Evolutionary conservation across 2,329 filamentous ascomycete genomes (phyloP).

Genomic region (Penicillium sp.): DNA sequence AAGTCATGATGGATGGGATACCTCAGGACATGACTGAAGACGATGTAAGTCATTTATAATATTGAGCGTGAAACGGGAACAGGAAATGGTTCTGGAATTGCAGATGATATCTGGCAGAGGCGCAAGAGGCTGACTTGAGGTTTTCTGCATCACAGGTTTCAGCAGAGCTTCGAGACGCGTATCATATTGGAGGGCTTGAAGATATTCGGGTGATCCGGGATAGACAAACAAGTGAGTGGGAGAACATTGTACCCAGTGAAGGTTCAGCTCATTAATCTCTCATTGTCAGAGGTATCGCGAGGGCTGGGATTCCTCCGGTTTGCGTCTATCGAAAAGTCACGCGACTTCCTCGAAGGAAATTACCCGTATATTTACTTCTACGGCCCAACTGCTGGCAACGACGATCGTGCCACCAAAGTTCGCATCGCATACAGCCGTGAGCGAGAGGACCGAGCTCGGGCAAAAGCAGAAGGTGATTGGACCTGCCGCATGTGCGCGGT

Average conservation of each 20-base stretch:
- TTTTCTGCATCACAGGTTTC: slow-evolving; percentile 47
- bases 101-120: neutral
- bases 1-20: slow-evolving; percentile 50
- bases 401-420: slow-evolving; percentile 43
- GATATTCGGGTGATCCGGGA: slow-evolving; percentile 57
- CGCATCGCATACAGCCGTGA: slow-evolving; percentile 53
- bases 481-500: slow-evolving; percentile 54
- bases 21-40: slow-evolving; percentile 49
- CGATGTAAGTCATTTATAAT: slow-evolving; percentile 42
- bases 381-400: slow-evolving; percentile 39
- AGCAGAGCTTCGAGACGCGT: slow-evolving; percentile 51
- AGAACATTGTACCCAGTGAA: neutral
- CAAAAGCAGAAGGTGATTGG: slow-evolving; percentile 53
- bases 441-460: slow-evolving; percentile 48
- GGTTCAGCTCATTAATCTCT: neutral
- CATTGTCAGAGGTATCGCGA: slow-evolving; percentile 48
- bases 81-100: neutral
- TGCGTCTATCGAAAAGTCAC: slow-evolving; percentile 46
- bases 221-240: slow-evolving; percentile 51
- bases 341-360: slow-evolving; percentile 51
- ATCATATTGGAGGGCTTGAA: slow-evolving; percentile 51
- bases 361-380: slow-evolving; percentile 50
- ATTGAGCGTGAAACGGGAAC: too few relatives aligned
- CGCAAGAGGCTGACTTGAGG: slow-evolving; percentile 34
- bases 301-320: slow-evolving; percentile 57